Evolutionary conservation across 1,139 yeast species (phyloP).

Genomic region (Scheffersomyces parashehatae): DNA sequence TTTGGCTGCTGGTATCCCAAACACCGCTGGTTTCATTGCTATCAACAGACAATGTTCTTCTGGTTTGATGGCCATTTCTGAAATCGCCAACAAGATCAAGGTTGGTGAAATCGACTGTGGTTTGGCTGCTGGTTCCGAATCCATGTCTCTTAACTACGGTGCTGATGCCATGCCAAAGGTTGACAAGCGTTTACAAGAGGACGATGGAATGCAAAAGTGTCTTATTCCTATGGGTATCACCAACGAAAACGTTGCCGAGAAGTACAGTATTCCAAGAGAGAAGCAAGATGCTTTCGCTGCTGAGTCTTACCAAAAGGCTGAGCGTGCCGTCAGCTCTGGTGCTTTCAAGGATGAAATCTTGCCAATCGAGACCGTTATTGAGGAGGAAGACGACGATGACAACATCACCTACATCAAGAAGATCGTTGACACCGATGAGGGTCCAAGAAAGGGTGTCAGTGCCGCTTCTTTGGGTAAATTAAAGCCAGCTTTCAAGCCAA

Average conservation of each 20-base stretch:
- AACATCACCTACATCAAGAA: constrained; percentile 42
- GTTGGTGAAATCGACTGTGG: constrained; percentile 91
- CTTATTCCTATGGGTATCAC: constrained; percentile 91
- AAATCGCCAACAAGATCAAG: constrained; percentile 83
- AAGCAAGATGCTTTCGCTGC: constrained; percentile 90
- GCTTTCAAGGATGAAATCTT: constrained; percentile 82
- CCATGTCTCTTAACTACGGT: constrained; percentile 86
- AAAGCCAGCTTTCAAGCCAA: constrained; percentile 82
- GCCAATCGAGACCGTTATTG: constrained; percentile 62
- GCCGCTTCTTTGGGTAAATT: constrained; percentile 71
- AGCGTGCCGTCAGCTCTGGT: constrained; percentile 66
- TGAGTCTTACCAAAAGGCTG: constrained; percentile 81
- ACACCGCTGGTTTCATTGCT: constrained; percentile 73
- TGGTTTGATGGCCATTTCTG: constrained; percentile 87
- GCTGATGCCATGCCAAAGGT: constrained; percentile 67
- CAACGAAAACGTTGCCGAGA: constrained; percentile 71
- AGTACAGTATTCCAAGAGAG: constrained; percentile 63
- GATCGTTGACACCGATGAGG: constrained; percentile 76
- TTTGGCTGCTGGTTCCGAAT: constrained; percentile 88
- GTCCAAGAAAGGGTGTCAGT: constrained; percentile 87
- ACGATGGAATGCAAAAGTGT: constrained; percentile 59
- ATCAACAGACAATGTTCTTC: constrained; percentile 94
- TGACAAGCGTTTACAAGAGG: constrained; percentile 47
- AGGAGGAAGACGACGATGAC: constrained; percentile 52
- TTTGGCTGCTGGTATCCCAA: constrained; percentile 51